Base-by-base conservation (phyloP, 1,139 yeast species). In the Debaryomyces sp. region DNA sequence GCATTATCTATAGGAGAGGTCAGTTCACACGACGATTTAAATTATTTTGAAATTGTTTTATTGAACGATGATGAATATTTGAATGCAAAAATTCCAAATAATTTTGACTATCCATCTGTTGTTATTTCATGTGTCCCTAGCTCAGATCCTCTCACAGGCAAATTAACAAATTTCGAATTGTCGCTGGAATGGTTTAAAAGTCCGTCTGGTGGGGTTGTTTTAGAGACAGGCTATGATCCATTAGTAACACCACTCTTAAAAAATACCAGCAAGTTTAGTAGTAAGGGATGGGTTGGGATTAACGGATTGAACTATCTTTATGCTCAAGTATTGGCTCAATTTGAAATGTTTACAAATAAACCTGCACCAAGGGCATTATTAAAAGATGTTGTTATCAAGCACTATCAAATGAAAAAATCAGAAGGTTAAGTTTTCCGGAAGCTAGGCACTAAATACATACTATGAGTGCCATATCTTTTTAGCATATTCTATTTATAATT, bases 241-340 rank as follows among this genome's bases (percentile, higher is more conserved):
- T 38, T 53, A 15, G 41, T 42, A 6, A 48, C 55, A 3, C 52
- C 56, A 1, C n/a, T 47, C 6, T 35, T 56, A 30, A 41, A 43
- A 9, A 43, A 45, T 22, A 48, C 50, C 7, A 35, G 22, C 9
- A 33, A 43, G 12, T 44, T 41, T 24, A 23, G 40, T 12, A 37
- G 39, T 15, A 43, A 45, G 18, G 59, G 60, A 2, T 57, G 61
- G 61, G 45, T 52, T 5, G 46, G 48, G 3, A 47, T 48, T 5
- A 54, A 53, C 42, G 61, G 61, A 3, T 50, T 56, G 38, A 55
- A 55, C 42, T 55, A 50, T 46, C 48, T 54, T 26, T 48, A 50
- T 43, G 47, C 50, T 6, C 55, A 53, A 41, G 50, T 54, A 6
- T 41, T 51, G 17, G 49, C 57, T 6, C 59, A 57, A 44, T 56